Conservation (phyloP, 495 filamentous ascomycete species). For the Pseudoneurospora amorphoporcata region DNA sequence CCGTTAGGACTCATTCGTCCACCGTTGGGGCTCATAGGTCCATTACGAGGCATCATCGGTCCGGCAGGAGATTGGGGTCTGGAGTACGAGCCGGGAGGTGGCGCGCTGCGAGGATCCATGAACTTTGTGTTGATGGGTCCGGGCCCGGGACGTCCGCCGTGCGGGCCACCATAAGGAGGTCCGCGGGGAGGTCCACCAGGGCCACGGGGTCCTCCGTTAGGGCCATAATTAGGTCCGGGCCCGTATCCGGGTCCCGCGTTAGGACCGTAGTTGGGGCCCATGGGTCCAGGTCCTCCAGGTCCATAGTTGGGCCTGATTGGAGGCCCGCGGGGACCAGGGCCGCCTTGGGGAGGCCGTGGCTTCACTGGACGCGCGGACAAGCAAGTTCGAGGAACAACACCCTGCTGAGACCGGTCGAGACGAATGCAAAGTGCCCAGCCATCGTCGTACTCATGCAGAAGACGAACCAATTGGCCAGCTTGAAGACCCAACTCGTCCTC, state of each 20-base stretch:
- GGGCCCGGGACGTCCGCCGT: constrained; percentile 6
- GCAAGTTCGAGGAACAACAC: constrained; percentile 88
- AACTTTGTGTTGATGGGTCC: background rate
- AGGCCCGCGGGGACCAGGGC: constrained; percentile 9
- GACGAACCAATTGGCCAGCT: constrained; percentile 70
- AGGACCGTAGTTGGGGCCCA: constrained; percentile 17
- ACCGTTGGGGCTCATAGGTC: constrained; percentile 29
- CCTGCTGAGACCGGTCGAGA: constrained; percentile 82
- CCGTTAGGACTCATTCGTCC: constrained; percentile 9
- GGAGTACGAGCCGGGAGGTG: constrained; percentile 18
- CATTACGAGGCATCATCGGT: constrained; percentile 28
- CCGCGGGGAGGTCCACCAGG: background rate
- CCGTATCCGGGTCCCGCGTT: background rate
- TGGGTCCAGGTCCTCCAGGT: background rate
- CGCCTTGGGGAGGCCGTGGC: constrained; percentile 52
- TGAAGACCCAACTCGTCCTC: constrained; percentile 78
- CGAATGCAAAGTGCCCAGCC: constrained; percentile 94
- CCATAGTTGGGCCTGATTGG: constrained; percentile 13
- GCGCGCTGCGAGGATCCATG: background rate
- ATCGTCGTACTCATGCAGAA: constrained; percentile 96
- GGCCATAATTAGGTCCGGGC: background rate
- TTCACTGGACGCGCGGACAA: constrained; percentile 87
- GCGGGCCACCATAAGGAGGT: constrained; percentile 12
- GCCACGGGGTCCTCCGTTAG: background rate
- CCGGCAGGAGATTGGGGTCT: constrained; percentile 12